A percentile compares a stretch with the other conserved stretches of the same genome.
Conservation (phyloP, 2,329 filamentous ascomycete species). For the Xylariales sp. region DNA sequence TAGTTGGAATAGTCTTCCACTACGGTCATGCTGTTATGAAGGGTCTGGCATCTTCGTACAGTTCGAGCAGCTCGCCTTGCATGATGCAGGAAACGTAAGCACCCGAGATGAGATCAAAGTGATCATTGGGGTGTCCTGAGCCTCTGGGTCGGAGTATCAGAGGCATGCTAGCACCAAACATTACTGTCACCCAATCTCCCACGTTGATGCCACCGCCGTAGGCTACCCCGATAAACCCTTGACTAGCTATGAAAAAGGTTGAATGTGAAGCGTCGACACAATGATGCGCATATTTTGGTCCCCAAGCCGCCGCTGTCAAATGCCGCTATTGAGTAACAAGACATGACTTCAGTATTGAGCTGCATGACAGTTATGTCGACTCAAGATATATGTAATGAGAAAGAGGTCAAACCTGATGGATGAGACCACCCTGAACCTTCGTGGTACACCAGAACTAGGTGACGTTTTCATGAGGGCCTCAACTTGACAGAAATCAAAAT, state of each 20-base stretch:
- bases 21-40: neutral
- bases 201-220: neutral
- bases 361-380: too few relatives aligned
- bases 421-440: too few relatives aligned
- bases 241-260: neutral
- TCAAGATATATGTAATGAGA: too few relatives aligned
- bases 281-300: neutral
- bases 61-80: neutral
- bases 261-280: neutral
- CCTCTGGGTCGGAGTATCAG: neutral
- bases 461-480: too few relatives aligned
- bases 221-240: neutral
- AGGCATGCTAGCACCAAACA: neutral
- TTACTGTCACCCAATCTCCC: neutral
- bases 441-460: too few relatives aligned
- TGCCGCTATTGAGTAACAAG: too few relatives aligned
- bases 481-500: too few relatives aligned
- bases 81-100: neutral
- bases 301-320: too few relatives aligned
- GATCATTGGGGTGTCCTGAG: neutral
- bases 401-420: too few relatives aligned
- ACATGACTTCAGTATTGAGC: too few relatives aligned
- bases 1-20: too few relatives aligned
- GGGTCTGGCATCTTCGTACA: neutral
- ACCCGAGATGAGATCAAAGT: neutral